Percentiles rank a stretch among this genome's conserved stretches.
These are phyloP conservation scores for Lavandula angustifolia DNA, from an alignment of 257 asterid species.

Conservation along the genomic window DNA sequence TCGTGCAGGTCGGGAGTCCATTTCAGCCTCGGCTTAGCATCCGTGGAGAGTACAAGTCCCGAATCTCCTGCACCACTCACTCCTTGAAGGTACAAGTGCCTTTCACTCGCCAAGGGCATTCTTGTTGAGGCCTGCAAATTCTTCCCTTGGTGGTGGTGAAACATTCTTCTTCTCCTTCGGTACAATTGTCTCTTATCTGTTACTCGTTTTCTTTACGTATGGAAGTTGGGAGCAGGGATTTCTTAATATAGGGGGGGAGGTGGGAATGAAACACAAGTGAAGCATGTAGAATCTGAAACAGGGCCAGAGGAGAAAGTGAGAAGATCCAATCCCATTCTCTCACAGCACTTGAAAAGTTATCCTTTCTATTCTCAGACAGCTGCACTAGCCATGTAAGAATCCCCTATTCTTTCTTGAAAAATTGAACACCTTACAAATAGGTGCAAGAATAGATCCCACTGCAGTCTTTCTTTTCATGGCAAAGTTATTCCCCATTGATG, in stretches of 20 bases:
- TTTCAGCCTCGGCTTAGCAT: constrained; percentile 88
- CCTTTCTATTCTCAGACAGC: constrained; percentile 51
- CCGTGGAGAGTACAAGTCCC: constrained; percentile 84
- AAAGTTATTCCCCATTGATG: constrained; percentile 41
- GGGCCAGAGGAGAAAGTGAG: constrained; percentile 38
- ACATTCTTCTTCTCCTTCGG: constrained; percentile 31
- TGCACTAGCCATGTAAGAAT: constrained; percentile 43
- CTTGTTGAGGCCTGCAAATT: constrained; percentile 49
- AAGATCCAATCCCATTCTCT: constrained; percentile 49
- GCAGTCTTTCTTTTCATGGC: constrained; percentile 46
- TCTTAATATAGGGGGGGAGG: constrained; percentile 46
- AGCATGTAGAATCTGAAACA: constrained; percentile 65
- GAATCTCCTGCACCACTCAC: constrained; percentile 64
- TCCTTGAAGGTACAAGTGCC: constrained; percentile 72
- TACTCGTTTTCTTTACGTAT: constrained; percentile 34
- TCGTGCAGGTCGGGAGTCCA: constrained; percentile 87
- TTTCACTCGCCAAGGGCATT: constrained; percentile 37
- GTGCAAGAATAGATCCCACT: constrained; percentile 88
- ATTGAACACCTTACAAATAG: constrained; percentile 65
- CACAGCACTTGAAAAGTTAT: constrained; percentile 25
- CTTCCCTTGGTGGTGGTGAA: constrained; percentile 63
- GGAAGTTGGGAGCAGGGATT: constrained; percentile 42
- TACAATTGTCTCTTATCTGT: constrained; percentile 27
- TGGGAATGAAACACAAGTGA: constrained; percentile 44
- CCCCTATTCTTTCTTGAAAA: constrained; percentile 37